Evolutionary conservation across 345 rosid species (phyloP), one percentile per base, ranked within the genome.

Genomic region (Euphorbia tirucalli): DNA sequence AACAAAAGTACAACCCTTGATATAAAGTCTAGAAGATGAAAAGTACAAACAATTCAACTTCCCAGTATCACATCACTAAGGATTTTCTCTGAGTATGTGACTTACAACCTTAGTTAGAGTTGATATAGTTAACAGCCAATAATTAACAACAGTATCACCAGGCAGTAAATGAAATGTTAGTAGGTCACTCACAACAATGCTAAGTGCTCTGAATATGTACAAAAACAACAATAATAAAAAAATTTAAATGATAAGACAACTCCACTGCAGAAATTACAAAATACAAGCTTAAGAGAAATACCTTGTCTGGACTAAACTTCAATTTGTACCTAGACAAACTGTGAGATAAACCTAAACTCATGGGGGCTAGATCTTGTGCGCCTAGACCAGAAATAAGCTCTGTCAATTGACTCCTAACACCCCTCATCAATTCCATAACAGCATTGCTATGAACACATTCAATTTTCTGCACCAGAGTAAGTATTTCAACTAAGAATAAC

Each of bases 271-370:
- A 21, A 62, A 60, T 22, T 11, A 35, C 18, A 62, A 21, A 44
- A 10, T 11, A 16, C 16, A 6, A n/a, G 39, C 4, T 43, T 3
- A 3, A 49, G 21, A 10, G 0, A 68, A 22, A 37, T 80, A 93
- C 98, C 97, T 94, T 94, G 50, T 95, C 99, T 52, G 97, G 85
- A 72, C 97, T 92, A 78, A 95, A 89, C 79, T 95, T 95, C 46
- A 95, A 84, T 77, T 88, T 95, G 84, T 87, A 95, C 78, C 99
- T 83, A 24, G 99, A 93, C 52, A 95, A 78, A 41, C 97, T 95
- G 77, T 95, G 96, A 66, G 99, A 92, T 67, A 95, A 86, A 74
- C 97, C 99, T 82, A 90, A 79, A 69, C 99, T 95, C 99, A 92
- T 95, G 15, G 97, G 97, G 37, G 92, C 96, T 75, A 95, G 75